phyloP scores from a whole-genome alignment of 768 basidiomycete genomes.

The Boletus edulis region DNA sequence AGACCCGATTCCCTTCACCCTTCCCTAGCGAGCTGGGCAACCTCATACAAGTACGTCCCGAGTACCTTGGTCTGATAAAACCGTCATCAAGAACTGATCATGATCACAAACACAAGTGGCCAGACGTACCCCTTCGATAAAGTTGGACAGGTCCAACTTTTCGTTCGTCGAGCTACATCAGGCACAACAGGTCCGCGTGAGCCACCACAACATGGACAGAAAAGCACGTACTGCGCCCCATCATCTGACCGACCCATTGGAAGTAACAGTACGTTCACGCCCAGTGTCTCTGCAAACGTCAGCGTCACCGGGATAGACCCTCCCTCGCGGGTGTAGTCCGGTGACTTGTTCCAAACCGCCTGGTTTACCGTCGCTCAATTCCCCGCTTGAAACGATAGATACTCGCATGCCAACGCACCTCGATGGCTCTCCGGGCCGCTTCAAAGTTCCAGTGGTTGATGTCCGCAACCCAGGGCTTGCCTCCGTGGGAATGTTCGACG shows the following conservation, averaged over 20 bases:
- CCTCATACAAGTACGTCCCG: slow-evolving; percentile 32
- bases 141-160: slow-evolving; percentile 90
- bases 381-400: neutral
- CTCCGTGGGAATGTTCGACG: slow-evolving; percentile 73
- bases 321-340: slow-evolving; percentile 88
- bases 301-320: slow-evolving; percentile 93
- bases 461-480: slow-evolving; percentile 88
- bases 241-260: slow-evolving; percentile 96
- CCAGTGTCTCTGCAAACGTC: slow-evolving; percentile 86
- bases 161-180: slow-evolving; percentile 80
- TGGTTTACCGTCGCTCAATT: neutral
- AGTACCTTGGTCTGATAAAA: slow-evolving; percentile 31
- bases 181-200: neutral
- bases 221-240: slow-evolving; percentile 75
- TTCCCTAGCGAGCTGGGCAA: slow-evolving; percentile 19
- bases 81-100: neutral
- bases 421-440: slow-evolving; percentile 84
- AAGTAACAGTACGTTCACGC: slow-evolving; percentile 82
- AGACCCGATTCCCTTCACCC: slow-evolving; percentile 5
- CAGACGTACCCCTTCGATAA: slow-evolving; percentile 70
- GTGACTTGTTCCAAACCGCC: slow-evolving; percentile 65
- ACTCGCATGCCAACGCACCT: slow-evolving; percentile 38
- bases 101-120: neutral
- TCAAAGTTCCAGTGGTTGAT: slow-evolving; percentile 90
- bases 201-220: neutral